Evolutionary conservation across 495 filamentous ascomycete genomes (phyloP), one percentile per base, ranked within the genome.

Genomic region (Acidiella bohemica): DNA sequence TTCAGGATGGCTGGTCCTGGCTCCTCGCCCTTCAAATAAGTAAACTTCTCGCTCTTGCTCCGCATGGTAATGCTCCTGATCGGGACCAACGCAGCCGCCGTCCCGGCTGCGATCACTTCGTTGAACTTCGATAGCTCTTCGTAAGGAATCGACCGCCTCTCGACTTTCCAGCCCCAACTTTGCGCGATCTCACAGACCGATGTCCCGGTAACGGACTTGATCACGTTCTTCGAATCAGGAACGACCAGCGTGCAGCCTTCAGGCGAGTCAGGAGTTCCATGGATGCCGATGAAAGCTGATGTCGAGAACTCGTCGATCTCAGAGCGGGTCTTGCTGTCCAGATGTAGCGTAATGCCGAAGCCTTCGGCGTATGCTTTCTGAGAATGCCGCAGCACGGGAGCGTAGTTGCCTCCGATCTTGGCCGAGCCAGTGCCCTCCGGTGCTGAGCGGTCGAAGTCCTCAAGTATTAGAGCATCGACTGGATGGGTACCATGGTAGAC

Each of bases 31-130:
- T 51, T 49, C 24, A 52, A 43, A 36, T 60, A 63, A 23, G 32
- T 33, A 47, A 88, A 74, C 18, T 70, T 80, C 45, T 87, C 79
- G n/a, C 63, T 58, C 8, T 53, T 68, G 3, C 70, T 72, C 47
- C 67, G 70, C 55, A 80, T 76, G 1, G 80, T 83, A 48, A 97
- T 93, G 35, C 79, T 86, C 37, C 76, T 76, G 54, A 97, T 84
- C 1, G 90, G 90, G 8, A 95, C 85, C 30, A 97, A 64, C 1
- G 84, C 82, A 0, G 88, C 90, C 4, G 90, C 90, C 0, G 90
- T 97, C 0, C 90, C 90, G 1, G 84, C 85, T 3, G 88, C 90
- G 61, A 94, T 71, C 14, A 97, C 76, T 59, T 97, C 90, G 32
- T 66, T 67, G 61, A 96, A 95, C 5, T 61, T 55, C 11, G 62